Evolutionary conservation across 305 asterid species (phyloP).

Genomic region (Stenogyne calaminthoides): DNA sequence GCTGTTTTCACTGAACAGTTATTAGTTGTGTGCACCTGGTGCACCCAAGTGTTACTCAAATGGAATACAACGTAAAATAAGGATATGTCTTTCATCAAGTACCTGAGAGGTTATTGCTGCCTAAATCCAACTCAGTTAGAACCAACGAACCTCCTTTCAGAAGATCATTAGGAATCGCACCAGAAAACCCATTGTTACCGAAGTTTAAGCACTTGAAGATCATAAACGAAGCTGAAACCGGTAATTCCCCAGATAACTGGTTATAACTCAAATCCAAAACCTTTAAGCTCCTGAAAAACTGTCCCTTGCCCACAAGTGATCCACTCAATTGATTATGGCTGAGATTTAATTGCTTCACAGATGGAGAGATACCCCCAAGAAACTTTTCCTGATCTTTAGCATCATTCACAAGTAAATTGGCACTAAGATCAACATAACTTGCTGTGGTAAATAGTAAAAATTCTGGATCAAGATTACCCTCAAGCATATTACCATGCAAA

Average conservation of each 20-base stretch:
- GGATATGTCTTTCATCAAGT: conserved; percentile 10
- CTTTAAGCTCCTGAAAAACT: conserved; percentile 62
- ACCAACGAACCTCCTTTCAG: conserved; percentile 82
- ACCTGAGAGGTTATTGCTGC: conserved; percentile 90
- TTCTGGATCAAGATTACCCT: conserved; percentile 64
- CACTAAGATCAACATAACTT: conserved; percentile 77
- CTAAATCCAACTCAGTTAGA: conserved; percentile 78
- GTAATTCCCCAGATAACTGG: conserved; percentile 81
- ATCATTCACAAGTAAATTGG: conserved; percentile 57
- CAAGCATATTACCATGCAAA: conserved; percentile 84
- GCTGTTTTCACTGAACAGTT: too few species aligned
- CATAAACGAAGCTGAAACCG: conserved; percentile 82
- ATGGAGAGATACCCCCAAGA: conserved; percentile 55
- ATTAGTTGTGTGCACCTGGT: too few species aligned
- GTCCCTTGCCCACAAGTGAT: conserved; percentile 64
- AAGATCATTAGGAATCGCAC: conserved; percentile 71
- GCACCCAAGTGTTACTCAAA: not conserved
- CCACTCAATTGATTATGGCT: conserved; percentile 75
- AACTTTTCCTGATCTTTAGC: conserved; percentile 48
- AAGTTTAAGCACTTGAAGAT: conserved; percentile 83
- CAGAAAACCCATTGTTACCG: conserved; percentile 69
- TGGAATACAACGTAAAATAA: not conserved
- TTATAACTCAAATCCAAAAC: conserved; percentile 92
- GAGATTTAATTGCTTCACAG: conserved; percentile 70
- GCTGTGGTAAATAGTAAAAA: conserved; percentile 72